Base-by-base conservation (phyloP, 371 early-diverging fungal species). In the Conidiobolus incongruus region DNA sequence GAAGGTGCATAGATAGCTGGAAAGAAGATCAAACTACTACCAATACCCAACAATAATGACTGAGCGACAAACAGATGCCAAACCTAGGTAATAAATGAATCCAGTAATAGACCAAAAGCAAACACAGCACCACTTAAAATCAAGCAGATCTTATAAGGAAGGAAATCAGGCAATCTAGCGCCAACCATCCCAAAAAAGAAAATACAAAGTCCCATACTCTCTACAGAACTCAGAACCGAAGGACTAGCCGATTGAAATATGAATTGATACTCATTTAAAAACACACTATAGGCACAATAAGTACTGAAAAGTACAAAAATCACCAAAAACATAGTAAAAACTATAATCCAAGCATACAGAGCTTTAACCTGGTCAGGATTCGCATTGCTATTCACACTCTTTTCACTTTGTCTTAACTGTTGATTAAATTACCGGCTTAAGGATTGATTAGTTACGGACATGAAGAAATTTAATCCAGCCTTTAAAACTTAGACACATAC, bases 31-130 rank as follows among this genome's bases (percentile, higher is more conserved):
- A 78, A 49, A 26, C 68, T 57, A 15, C 62, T 58, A 8, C 68
- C 70, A 4, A 73, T 20, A 0, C 81, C 81, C 43, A 70, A 70
- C 16, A 76, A 29, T 1, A 79, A 47, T 19, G 80, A 80, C 40
- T 77, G 80, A 4, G 74, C 61, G 4, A 72, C 51, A 48, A 70
- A 75, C 3, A 79, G 51, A 33, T 67, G 66, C 70, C 65, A 64
- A 16, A 21, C 24, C 35, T 47, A n/a, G 11, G 33, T 13, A 28
- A 28, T 36, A 22, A 40, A 47, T 2, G 47, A 47, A 24, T 41
- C 47, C 8, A 47, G 28, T 13, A 47, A 23, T 17, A 47, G n/a
- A 6, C 47, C 47, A 4, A 32, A n/a, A 2, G 47, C 19, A 22
- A 41, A 22, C 1, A 47, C 4, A 58, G 3, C 20, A 34, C 50